A percentile compares a stretch with the other conserved stretches of the same genome.
phyloP scores from a whole-genome alignment of 345 rosid genomes.

The Excoecaria agallocha region DNA sequence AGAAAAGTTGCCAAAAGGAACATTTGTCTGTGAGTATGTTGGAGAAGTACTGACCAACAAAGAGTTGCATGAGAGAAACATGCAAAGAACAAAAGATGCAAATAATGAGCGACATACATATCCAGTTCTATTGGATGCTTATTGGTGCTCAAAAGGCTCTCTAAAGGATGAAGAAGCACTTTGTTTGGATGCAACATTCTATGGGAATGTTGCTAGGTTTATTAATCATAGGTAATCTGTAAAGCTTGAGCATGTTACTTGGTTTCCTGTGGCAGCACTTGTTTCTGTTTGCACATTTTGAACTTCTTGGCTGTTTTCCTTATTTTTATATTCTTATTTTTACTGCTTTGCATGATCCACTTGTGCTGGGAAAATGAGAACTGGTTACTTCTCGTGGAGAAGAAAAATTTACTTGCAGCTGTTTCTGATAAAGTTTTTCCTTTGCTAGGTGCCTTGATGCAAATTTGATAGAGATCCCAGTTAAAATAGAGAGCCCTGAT shows the following conservation, averaged over 20 bases:
- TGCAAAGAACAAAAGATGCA: constrained; percentile 20
- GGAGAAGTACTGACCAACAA: constrained; percentile 81
- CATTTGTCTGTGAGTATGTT: constrained; percentile 77
- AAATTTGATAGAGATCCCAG: constrained; percentile 85
- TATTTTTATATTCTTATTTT: neutral
- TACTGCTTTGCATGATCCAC: neutral
- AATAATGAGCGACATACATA: constrained; percentile 45
- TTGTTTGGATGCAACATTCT: constrained; percentile 71
- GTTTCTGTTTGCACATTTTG: neutral
- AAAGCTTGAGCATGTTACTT: constrained; percentile 1
- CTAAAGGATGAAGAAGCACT: constrained; percentile 80
- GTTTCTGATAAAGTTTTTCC: constrained; percentile 6
- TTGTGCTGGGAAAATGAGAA: too few species aligned
- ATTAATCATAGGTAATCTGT: constrained; percentile 78
- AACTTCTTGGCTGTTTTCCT: neutral
- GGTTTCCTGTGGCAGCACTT: neutral
- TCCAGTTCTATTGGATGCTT: constrained; percentile 77
- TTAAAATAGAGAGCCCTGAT: constrained; percentile 82
- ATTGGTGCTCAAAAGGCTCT: constrained; percentile 60
- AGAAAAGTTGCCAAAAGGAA: constrained; percentile 81
- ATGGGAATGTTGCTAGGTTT: constrained; percentile 86
- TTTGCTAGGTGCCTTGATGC: constrained; percentile 76
- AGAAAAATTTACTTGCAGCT: neutral
- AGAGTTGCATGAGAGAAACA: constrained; percentile 60
- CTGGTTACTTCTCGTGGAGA: neutral